These are phyloP conservation scores for Massarina eburnea DNA, from an alignment of 2,329 filamentous ascomycete genomes.

Conservation along the genomic window DNA sequence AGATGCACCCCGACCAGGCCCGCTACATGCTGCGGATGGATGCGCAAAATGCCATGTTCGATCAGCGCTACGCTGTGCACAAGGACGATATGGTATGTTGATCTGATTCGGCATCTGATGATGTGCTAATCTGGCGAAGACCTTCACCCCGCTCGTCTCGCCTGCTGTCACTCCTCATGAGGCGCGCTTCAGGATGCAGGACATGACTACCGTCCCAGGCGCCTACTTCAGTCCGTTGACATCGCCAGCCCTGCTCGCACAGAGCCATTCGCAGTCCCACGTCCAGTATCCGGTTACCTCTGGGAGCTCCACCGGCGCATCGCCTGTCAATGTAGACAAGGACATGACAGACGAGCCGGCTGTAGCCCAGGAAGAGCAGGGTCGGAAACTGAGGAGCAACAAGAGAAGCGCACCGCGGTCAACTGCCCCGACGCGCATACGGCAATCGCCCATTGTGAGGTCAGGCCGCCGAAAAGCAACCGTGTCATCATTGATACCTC, in stretches of 20 bases:
- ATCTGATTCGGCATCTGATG: background rate
- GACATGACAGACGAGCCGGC: constrained; percentile 46
- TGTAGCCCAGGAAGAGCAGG: constrained; percentile 45
- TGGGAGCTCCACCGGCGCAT: constrained; percentile 52
- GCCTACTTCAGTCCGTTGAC: constrained; percentile 83
- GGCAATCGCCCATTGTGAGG: constrained; percentile 74
- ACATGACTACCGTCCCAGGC: constrained; percentile 64
- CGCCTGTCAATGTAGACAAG: constrained; percentile 50
- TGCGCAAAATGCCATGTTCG: constrained; percentile 63
- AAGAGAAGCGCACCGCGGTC: constrained; percentile 55
- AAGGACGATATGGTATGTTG: constrained; percentile 68
- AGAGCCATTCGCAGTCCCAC: constrained; percentile 49
- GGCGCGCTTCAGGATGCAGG: constrained; percentile 61
- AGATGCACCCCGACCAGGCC: constrained; percentile 65
- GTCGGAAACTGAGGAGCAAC: constrained; percentile 42
- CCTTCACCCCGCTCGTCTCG: constrained; percentile 79
- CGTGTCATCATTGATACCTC: constrained; percentile 46
- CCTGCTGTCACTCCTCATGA: constrained; percentile 83
- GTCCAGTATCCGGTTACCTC: constrained; percentile 48
- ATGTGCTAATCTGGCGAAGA: constrained; percentile 55
- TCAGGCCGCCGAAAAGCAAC: constrained; percentile 54
- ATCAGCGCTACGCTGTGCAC: constrained; percentile 64
- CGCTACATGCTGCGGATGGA: constrained; percentile 59
- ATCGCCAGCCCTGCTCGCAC: constrained; percentile 76
- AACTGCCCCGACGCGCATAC: constrained; percentile 53